Base-by-base conservation (phyloP, 345 rosid genomes). In the Gossypium stocksii region DNA sequence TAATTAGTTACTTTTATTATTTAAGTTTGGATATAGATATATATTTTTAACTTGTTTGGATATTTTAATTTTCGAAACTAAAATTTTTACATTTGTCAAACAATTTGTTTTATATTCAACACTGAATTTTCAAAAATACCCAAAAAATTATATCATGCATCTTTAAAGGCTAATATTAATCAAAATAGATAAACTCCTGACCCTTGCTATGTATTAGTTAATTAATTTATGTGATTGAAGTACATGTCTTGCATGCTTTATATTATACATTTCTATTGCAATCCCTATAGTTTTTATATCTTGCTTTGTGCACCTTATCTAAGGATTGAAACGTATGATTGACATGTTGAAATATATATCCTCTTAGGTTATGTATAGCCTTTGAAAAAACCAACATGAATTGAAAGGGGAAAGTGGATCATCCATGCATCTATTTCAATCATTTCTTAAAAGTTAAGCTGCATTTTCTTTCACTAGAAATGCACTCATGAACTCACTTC, bases 401-500 rank as follows among this genome's bases (percentile, higher is more conserved):
- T 38, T 41, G 14, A 54, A 34, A 14, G 51, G 48, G 58, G 74
- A 57, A 59, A 57, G 73, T 75, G 75, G 74, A 64, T 45, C 66
- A 70, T 62, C 59, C 77, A 34, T 46, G 71, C 14, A 68, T 52
- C 77, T 67, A 59, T 20, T 60, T 66, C 59, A 68, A 60, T 76
- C 82, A 76, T 52, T 52, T 76, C 65, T n/a, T 34, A 27, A 67
- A 58, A 58, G 62, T 23, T 57, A 58, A 10, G 16, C 34, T 1
- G 38, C 4, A 9, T 57, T 34, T 22, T 22, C 62, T 58, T 58
- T 23, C 70, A n/a, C 4, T 51, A 27, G 46, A 11, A 61, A 34
- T 69, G 65, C 77, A 68, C 61, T 78, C 52, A 51, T 25, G 22
- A 49, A 49, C 72, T 68, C 7, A 25, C 64, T 16, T 68, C 58